These are phyloP conservation scores for Malassezia caprae DNA, from an alignment of 1,284 basidiomycete species.

Conservation along the genomic window DNA sequence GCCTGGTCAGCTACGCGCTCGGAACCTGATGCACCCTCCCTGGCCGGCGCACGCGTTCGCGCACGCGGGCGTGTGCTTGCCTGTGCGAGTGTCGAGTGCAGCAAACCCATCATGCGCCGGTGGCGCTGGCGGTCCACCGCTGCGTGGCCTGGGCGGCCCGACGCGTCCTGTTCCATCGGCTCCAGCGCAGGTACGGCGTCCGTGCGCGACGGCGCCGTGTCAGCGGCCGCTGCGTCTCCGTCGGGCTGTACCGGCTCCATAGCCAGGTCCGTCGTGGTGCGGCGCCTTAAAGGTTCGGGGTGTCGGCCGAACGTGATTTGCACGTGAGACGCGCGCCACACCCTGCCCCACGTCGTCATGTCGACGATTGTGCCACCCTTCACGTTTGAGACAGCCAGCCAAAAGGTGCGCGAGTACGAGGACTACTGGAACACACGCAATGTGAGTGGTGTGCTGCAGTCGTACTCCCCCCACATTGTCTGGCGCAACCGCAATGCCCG, in stretches of 20 bases:
- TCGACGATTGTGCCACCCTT: neutral
- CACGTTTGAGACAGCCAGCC: neutral
- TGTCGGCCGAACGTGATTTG: neutral
- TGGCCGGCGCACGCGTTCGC: neutral
- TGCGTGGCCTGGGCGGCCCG: neutral
- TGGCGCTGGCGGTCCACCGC: conserved; percentile 10
- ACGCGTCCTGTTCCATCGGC: neutral
- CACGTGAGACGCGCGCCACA: neutral
- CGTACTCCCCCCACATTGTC: neutral
- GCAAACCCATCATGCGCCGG: conserved; percentile 13
- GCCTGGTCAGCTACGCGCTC: neutral
- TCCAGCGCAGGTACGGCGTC: neutral
- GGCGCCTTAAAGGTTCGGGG: neutral
- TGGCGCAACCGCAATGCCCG: neutral
- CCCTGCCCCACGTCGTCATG: neutral
- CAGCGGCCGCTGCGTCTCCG: neutral
- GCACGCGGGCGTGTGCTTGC: neutral
- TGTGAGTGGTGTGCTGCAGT: neutral
- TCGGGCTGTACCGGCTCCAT: neutral
- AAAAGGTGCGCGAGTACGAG: neutral
- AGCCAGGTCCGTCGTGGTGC: neutral
- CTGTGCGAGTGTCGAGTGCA: conserved; percentile 11
- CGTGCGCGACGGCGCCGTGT: neutral
- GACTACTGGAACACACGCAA: neutral
- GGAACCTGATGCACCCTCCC: neutral